phyloP scores from a whole-genome alignment of 352 stramenopile species.

The Phytophthora nicotianae region DNA sequence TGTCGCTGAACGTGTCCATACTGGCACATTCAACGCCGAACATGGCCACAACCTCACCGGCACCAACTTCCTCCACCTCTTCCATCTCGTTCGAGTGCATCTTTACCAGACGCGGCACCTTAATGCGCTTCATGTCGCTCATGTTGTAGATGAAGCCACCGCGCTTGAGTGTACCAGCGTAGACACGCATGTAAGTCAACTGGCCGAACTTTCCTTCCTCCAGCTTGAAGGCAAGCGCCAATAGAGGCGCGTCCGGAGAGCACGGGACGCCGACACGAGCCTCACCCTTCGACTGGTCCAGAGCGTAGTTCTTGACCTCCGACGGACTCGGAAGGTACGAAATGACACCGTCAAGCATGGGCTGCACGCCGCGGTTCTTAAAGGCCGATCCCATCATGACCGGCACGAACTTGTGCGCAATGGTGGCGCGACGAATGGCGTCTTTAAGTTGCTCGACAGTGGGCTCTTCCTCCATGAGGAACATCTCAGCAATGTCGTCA shows the following conservation, averaged over 20 bases:
- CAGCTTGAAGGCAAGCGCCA: slow-evolving; percentile 99
- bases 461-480: slow-evolving; percentile 98
- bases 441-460: slow-evolving; percentile 90
- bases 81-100: slow-evolving; percentile 99
- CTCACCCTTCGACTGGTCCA: slow-evolving; percentile 95
- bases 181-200: slow-evolving; percentile 98
- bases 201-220: slow-evolving; percentile 99
- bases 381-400: slow-evolving; percentile 99
- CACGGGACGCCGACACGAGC: slow-evolving; percentile 88
- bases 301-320: slow-evolving; percentile 96
- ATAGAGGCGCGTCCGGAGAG: slow-evolving; percentile 88
- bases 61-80: slow-evolving; percentile 94
- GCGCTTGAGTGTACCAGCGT: slow-evolving; percentile 87
- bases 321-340: slow-evolving; percentile 96
- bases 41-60: slow-evolving; percentile 98
- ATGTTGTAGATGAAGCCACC: slow-evolving; percentile 90
- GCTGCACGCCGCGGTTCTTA: slow-evolving; percentile 98
- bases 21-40: slow-evolving; percentile 99
- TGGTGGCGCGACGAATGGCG: slow-evolving; percentile 95
- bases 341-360: slow-evolving; percentile 98
- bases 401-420: slow-evolving; percentile 98
- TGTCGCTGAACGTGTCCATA: slow-evolving; percentile 98
- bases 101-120: slow-evolving; percentile 97
- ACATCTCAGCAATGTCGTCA: slow-evolving; percentile 99
- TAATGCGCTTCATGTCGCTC: slow-evolving; percentile 92